A percentile compares a stretch with the other conserved stretches of the same genome.
Conservation (phyloP, 2,329 filamentous ascomycete genomes). For the Aspergillus sp. region DNA sequence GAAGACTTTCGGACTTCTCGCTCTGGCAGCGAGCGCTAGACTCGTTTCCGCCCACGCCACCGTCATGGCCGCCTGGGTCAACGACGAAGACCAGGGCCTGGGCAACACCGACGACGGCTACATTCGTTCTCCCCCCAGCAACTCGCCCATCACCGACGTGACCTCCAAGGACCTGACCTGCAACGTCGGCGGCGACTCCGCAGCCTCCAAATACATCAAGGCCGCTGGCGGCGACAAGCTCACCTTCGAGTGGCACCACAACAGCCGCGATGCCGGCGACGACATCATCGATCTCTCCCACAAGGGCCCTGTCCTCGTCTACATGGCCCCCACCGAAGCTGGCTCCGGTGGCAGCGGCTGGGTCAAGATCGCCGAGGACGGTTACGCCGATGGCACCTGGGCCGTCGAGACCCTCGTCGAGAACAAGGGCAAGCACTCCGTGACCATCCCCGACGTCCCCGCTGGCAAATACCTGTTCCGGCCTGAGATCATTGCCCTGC, state of each 20-base stretch:
- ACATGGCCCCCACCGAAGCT: slow-evolving; percentile 22
- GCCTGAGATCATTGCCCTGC: slow-evolving; percentile 25
- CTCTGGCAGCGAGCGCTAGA: slow-evolving; percentile 24
- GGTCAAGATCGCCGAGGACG: slow-evolving; percentile 25
- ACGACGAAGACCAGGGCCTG: slow-evolving; percentile 22
- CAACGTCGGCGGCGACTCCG: slow-evolving; percentile 20
- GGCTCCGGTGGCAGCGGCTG: slow-evolving; percentile 19
- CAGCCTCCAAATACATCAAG: slow-evolving; percentile 18
- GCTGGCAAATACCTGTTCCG: slow-evolving; percentile 24
- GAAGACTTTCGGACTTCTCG: slow-evolving; percentile 23
- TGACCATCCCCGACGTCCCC: slow-evolving; percentile 22
- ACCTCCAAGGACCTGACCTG: slow-evolving; percentile 23
- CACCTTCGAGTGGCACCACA: slow-evolving; percentile 26
- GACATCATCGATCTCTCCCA: slow-evolving; percentile 25
- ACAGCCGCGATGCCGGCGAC: slow-evolving; percentile 17
- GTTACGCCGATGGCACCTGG: slow-evolving; percentile 20
- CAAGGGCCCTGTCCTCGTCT: slow-evolving; percentile 20
- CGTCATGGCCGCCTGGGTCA: slow-evolving; percentile 24
- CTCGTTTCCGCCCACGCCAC: slow-evolving; percentile 22
- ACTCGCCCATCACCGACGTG: slow-evolving; percentile 22
- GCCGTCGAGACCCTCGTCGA: slow-evolving; percentile 20
- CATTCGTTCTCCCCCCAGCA: slow-evolving; percentile 23
- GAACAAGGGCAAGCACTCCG: slow-evolving; percentile 23
- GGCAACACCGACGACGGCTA: slow-evolving; percentile 20
- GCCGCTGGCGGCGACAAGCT: slow-evolving; percentile 23